Percentiles rank a stretch among this genome's conserved stretches.
Evolutionary conservation across 1,284 basidiomycete species (phyloP).

Genomic region (Rhodofomes roseus): DNA sequence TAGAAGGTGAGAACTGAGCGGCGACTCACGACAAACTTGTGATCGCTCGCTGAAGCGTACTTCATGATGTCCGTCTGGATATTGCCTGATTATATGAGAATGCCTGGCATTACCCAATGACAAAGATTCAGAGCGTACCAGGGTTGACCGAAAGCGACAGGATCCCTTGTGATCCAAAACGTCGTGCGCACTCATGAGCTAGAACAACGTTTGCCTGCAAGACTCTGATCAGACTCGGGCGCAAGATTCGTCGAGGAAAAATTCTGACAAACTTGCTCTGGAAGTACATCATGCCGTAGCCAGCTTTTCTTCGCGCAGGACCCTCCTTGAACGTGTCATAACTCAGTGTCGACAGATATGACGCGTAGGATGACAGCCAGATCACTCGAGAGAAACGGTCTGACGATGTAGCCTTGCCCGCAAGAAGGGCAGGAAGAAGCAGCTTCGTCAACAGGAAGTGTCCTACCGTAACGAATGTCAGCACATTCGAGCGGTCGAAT

Average conservation of each 20-base stretch:
- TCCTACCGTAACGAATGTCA: slow-evolving; percentile 6
- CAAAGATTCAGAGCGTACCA: slow-evolving; percentile 19
- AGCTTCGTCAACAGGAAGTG: slow-evolving; percentile 25
- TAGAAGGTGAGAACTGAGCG: not conserved
- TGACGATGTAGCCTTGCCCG: slow-evolving; percentile 19
- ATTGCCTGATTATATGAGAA: not conserved
- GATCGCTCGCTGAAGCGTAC: not conserved
- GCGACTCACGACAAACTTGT: not conserved
- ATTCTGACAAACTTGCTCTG: slow-evolving; percentile 32
- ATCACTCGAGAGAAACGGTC: slow-evolving; percentile 23
- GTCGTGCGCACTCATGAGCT: slow-evolving; percentile 42
- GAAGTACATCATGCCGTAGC: slow-evolving; percentile 11
- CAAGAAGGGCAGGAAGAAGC: slow-evolving; percentile 21
- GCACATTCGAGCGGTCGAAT: not conserved
- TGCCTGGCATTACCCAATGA: too few species aligned
- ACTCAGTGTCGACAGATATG: slow-evolving; percentile 13
- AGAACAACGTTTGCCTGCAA: slow-evolving; percentile 39
- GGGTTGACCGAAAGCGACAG: slow-evolving; percentile 43
- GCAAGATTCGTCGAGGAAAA: not conserved
- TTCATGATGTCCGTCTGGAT: not conserved
- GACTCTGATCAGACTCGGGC: not conserved
- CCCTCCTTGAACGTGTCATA: slow-evolving; percentile 15
- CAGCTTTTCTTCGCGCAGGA: slow-evolving; percentile 12
- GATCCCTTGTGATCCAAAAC: slow-evolving; percentile 49
- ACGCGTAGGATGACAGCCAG: slow-evolving; percentile 19